Conservation (phyloP, 306 rosid species). For the Geum urbanum region DNA sequence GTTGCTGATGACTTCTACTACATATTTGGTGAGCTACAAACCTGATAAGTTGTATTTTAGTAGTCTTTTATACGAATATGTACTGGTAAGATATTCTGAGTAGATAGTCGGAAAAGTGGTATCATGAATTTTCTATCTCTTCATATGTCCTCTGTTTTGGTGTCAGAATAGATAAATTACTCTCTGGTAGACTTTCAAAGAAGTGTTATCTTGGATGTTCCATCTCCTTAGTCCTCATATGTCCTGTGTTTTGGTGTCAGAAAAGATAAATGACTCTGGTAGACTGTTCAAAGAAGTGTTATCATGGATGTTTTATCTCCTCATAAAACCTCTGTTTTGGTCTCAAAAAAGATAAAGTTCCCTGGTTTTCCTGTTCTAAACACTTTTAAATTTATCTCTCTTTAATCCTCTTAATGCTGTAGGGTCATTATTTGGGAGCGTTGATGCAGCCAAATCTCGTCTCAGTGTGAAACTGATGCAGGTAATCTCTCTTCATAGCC, state of each 20-base stretch:
- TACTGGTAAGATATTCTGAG: background rate
- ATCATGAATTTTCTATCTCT: too few species aligned
- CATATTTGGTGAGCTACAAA: slow-evolving; percentile 69
- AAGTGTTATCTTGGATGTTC: background rate
- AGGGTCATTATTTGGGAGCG: slow-evolving; percentile 87
- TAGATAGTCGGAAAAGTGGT: too few species aligned
- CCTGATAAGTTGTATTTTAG: background rate
- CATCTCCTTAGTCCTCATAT: too few species aligned
- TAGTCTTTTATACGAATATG: background rate
- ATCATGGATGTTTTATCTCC: background rate
- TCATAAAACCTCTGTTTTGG: background rate
- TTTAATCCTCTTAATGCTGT: slow-evolving; percentile 17
- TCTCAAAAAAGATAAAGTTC: background rate
- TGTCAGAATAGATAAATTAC: too few species aligned
- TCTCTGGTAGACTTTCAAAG: background rate
- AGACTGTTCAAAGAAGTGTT: background rate
- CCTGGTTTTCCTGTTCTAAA: background rate
- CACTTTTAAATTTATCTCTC: background rate
- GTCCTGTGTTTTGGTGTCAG: too few species aligned
- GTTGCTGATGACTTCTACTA: slow-evolving; percentile 65
- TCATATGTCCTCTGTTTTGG: too few species aligned
- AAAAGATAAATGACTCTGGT: too few species aligned
- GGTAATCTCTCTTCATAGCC: slow-evolving; percentile 36
- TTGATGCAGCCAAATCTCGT: slow-evolving; percentile 61
- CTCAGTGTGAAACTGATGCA: slow-evolving; percentile 84